These are phyloP conservation scores for Meripilus lineatus DNA, from an alignment of 1,284 basidiomycete species.

Conservation along the genomic window DNA sequence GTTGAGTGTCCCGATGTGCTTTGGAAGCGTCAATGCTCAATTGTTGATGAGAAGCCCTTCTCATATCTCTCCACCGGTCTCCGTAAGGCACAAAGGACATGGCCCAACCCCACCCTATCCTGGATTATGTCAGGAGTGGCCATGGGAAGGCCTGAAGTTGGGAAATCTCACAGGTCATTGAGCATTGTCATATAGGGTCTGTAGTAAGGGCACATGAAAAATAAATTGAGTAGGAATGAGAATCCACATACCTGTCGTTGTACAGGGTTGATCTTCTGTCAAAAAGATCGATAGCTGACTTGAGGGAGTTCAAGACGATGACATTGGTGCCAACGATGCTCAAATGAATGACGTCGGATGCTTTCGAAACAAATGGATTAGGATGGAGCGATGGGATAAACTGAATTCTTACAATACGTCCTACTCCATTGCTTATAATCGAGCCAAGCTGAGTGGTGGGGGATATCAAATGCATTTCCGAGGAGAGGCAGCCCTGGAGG, in stretches of 20 bases:
- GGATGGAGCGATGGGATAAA: too few species aligned
- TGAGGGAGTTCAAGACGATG: conserved; percentile 34
- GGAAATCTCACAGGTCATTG: conserved; percentile 27
- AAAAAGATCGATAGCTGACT: conserved; percentile 34
- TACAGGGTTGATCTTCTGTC: conserved; percentile 33
- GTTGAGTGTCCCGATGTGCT: conserved; percentile 13
- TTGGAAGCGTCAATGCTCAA: conserved; percentile 14
- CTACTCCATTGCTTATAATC: conserved; percentile 5
- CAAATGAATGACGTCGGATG: conserved; percentile 20
- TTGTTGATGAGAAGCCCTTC: conserved; percentile 29
- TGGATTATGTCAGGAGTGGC: not conserved
- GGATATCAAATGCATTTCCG: conserved; percentile 16
- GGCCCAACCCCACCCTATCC: conserved; percentile 35
- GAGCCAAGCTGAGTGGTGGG: conserved; percentile 7
- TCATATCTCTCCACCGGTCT: conserved; percentile 34
- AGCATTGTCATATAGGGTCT: conserved; percentile 30
- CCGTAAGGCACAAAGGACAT: conserved; percentile 33
- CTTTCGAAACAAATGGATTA: too few species aligned
- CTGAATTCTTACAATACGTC: conserved; percentile 9
- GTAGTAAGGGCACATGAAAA: conserved; percentile 17
- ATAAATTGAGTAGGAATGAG: not conserved
- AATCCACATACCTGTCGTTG: conserved; percentile 15
- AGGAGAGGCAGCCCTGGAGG: conserved; percentile 14
- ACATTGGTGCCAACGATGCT: conserved; percentile 24
- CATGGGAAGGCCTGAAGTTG: not conserved